Evolutionary conservation across 305 asterid genomes (phyloP), one percentile per base, ranked within the genome.

Genomic region (Lippia alba): DNA sequence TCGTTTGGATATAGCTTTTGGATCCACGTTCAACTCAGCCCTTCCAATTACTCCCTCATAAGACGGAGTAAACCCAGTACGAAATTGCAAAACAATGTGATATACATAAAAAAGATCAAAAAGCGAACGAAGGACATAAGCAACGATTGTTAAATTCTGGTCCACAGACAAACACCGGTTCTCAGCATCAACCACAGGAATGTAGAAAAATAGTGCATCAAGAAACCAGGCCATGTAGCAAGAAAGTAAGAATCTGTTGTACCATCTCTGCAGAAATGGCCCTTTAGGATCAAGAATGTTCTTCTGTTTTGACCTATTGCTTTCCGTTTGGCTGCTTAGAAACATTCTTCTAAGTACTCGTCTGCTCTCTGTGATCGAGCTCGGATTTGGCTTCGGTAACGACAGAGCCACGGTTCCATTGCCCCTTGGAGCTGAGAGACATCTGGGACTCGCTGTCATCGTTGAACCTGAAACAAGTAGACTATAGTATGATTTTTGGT

Each of bases 181-280:
- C 0, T 6, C 4, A 57, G 32, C 56, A 14, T 84, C 78, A 18
- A 89, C 56, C 32, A 81, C 84, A 7, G 91, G 91, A 73, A 80
- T 78, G 80, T 89, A 89, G 78, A 89, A 87, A 86, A 89, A 89
- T 18, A 87, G 53, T 8, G 94, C 94, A 64, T 89, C 94, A 10
- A 89, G 14, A 2, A 88, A 78, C 48, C 84, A 82, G 0, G 89
- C 88, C 11, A 89, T 63, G 16, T 82, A 33, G 69, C 89, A 83
- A 15, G 82, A 74, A 8, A 87, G 4, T 7, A 87, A 80, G 18
- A 89, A 85, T 58, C 84, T 68, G 74, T 83, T 89, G 48, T 82
- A 80, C 86, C 90, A 83, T 18, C 36, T 77, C 72, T 79, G 87
- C 48, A 81, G 79, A 77, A 81, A 85, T 36, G 70, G 16, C 33